These are phyloP conservation scores for Chlamydomonas schloesseri DNA, from an alignment of 139 green algal genomes.

Conservation along the genomic window DNA sequence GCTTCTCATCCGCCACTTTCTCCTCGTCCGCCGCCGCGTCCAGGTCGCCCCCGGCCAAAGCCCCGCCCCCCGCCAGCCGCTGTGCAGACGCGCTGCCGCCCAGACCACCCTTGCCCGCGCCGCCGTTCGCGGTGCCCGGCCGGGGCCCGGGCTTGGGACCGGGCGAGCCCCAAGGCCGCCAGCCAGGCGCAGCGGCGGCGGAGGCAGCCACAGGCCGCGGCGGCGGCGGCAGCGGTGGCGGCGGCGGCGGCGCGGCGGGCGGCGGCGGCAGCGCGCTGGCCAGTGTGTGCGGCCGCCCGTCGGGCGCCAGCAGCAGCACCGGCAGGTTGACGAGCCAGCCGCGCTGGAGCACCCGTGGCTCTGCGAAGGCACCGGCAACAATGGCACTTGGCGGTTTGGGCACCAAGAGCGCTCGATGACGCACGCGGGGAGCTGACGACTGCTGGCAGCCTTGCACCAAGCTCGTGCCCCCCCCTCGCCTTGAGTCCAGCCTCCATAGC, in stretches of 20 bases:
- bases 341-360: neutral
- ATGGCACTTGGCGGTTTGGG: too few relatives aligned
- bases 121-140: too few relatives aligned
- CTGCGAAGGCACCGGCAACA: neutral
- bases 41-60: neutral
- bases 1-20: neutral
- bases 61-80: neutral
- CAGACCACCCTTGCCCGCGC: too few relatives aligned
- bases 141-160: too few relatives aligned
- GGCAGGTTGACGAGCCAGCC: constrained; percentile 27
- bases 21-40: neutral
- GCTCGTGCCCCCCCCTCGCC: too few relatives aligned
- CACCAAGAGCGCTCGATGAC: too few relatives aligned
- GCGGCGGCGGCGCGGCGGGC: neutral
- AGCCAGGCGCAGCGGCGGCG: neutral
- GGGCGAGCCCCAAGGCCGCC: neutral
- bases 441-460: too few relatives aligned
- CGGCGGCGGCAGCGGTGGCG: neutral
- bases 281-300: constrained; percentile 2
- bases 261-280: constrained; percentile 14
- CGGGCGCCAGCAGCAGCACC: neutral
- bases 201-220: neutral
- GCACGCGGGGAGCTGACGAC: too few relatives aligned
- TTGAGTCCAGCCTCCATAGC: too few relatives aligned
- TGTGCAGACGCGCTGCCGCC: neutral